Evolutionary conservation across 371 early-diverging fungal species (phyloP).

Genomic region (Mortierella sp.): DNA sequence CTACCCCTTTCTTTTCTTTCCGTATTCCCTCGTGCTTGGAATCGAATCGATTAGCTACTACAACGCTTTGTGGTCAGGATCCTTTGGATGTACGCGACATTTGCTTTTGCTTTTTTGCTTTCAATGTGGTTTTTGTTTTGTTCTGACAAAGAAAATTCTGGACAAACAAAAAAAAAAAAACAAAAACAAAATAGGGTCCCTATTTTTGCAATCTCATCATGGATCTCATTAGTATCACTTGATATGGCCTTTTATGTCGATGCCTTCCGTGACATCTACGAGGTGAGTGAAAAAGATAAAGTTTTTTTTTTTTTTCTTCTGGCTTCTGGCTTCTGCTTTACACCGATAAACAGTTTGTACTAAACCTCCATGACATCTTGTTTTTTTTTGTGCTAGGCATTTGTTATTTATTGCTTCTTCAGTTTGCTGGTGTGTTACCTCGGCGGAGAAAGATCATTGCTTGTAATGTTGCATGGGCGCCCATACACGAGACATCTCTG

Average conservation of each 20-base stretch:
- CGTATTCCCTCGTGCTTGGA: not conserved
- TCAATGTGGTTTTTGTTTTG: conserved; percentile 10
- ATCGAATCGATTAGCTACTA: too few relatives aligned
- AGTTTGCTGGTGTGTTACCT: conserved; percentile 89
- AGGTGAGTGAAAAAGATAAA: conserved; percentile 60
- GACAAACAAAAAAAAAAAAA: not conserved
- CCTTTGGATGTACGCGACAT: conserved; percentile 28
- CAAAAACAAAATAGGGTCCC: conserved; percentile 76
- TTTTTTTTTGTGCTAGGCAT: conserved; percentile 68
- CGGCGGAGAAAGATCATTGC: conserved; percentile 92
- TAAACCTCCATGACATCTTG: not conserved
- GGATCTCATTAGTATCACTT: conserved; percentile 82
- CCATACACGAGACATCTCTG: conserved; percentile 86
- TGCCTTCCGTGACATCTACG: conserved; percentile 94
- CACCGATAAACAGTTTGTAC: too few relatives aligned
- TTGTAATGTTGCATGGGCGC: conserved; percentile 83
- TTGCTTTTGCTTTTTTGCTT: not conserved
- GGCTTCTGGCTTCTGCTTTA: too few relatives aligned
- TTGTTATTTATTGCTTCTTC: conserved; percentile 97
- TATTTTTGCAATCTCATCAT: conserved; percentile 92
- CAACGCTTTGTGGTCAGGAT: conserved; percentile 48
- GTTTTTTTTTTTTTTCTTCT: not conserved
- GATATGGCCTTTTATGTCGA: conserved; percentile 90
- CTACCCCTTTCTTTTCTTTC: not conserved
- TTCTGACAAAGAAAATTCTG: not conserved